phyloP scores from a whole-genome alignment of 805 yeast genomes.

The Nakazawaea wyomingensis region DNA sequence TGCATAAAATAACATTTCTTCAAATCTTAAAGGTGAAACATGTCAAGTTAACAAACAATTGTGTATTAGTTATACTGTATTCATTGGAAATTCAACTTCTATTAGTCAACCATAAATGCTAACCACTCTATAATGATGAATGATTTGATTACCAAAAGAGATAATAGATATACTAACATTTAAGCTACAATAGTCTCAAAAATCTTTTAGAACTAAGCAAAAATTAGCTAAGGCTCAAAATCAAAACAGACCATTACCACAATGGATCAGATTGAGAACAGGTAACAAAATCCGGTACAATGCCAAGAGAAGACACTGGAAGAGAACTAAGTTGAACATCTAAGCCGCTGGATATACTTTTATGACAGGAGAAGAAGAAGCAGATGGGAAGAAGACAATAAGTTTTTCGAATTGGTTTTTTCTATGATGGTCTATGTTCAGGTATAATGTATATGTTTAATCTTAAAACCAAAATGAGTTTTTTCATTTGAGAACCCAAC shows the following conservation, averaged over 20 bases:
- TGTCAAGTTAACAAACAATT: too few relatives aligned
- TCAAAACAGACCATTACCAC: slow-evolving; percentile 99
- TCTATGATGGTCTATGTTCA: background rate
- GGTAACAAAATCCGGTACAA: slow-evolving; percentile 97
- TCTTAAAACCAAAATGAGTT: background rate
- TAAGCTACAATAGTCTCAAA: slow-evolving; percentile 63
- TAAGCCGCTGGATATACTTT: slow-evolving; percentile 37
- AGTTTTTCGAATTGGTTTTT: slow-evolving; percentile 2
- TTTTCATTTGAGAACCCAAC: background rate
- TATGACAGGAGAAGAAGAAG: background rate
- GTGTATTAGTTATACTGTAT: too few relatives aligned
- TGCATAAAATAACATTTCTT: too few relatives aligned
- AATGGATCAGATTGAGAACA: slow-evolving; percentile 99
- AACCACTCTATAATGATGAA: slow-evolving; percentile 8
- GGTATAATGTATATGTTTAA: background rate
- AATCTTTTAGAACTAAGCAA: slow-evolving; percentile 95
- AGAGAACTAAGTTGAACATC: slow-evolving; percentile 98
- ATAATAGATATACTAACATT: slow-evolving; percentile 1
- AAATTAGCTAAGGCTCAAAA: slow-evolving; percentile 98
- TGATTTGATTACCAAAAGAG: background rate
- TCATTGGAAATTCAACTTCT: too few relatives aligned
- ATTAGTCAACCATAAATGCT: background rate
- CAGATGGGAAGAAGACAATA: background rate
- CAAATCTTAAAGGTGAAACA: too few relatives aligned
- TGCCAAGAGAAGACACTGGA: slow-evolving; percentile 99